A percentile compares a stretch with the other conserved stretches of the same genome.
Conservation (phyloP, 805 yeast genomes). For the Kodamaea laetipori region DNA sequence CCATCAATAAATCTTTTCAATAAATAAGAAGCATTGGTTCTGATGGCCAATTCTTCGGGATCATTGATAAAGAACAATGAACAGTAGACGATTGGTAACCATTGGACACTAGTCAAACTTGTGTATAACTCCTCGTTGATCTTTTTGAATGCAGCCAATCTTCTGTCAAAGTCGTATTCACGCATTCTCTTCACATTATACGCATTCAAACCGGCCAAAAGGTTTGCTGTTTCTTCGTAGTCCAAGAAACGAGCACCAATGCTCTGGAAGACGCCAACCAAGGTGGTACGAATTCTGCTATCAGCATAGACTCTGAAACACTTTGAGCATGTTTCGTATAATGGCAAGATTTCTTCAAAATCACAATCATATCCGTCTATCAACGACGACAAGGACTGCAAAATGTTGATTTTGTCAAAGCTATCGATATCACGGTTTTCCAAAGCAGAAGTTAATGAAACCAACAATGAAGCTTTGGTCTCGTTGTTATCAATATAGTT, state of each 20-base stretch:
- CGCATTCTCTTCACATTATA: conserved; percentile 61
- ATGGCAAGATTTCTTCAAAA: conserved; percentile 49
- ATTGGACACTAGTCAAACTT: conserved; percentile 53
- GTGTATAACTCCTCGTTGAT: conserved; percentile 59
- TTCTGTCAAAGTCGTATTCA: conserved; percentile 76
- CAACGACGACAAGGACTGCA: conserved; percentile 58
- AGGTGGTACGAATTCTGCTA: conserved; percentile 57
- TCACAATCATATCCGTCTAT: conserved; percentile 55
- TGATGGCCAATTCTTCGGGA: conserved; percentile 73
- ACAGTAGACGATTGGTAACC: conserved; percentile 77
- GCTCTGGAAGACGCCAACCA: conserved; percentile 60
- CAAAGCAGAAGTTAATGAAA: conserved; percentile 60
- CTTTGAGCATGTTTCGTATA: conserved; percentile 54
- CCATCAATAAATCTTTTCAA: conserved; percentile 68
- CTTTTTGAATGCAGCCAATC: conserved; percentile 65
- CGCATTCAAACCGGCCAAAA: conserved; percentile 71
- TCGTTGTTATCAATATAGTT: conserved; percentile 57
- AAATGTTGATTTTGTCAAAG: conserved; percentile 55
- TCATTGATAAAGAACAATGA: conserved; percentile 73
- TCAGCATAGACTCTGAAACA: conserved; percentile 63
- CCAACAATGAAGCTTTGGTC: conserved; percentile 54
- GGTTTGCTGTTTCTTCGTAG: conserved; percentile 43
- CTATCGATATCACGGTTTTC: conserved; percentile 53
- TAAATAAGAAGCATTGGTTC: conserved; percentile 72
- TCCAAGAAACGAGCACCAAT: conserved; percentile 56